A percentile compares a stretch with the other conserved stretches of the same genome.
phyloP scores from a whole-genome alignment of 2,329 filamentous ascomycete genomes.

The Xenoacremonium recifei region DNA sequence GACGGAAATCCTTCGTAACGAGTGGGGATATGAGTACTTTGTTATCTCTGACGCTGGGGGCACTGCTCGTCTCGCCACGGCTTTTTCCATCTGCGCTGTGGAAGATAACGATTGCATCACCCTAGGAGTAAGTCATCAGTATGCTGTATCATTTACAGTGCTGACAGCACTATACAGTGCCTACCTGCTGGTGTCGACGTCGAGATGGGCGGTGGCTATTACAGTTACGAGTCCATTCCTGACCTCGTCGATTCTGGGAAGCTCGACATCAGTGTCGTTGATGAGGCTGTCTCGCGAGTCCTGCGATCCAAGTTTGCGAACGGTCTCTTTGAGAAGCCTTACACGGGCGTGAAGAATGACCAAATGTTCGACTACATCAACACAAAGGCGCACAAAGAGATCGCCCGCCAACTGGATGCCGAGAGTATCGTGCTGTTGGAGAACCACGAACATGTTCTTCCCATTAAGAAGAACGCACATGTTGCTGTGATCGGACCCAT shows the following conservation, averaged over 20 bases:
- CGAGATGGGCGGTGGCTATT: constrained; percentile 76
- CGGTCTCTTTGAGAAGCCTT: constrained; percentile 71
- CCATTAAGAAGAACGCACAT: constrained; percentile 61
- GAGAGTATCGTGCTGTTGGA: constrained; percentile 63
- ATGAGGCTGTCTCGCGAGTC: constrained; percentile 64
- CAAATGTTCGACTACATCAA: constrained; percentile 60
- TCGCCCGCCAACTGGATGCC: constrained; percentile 62
- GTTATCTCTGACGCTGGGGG: constrained; percentile 64
- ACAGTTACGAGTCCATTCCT: constrained; percentile 67
- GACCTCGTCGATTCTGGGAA: constrained; percentile 60
- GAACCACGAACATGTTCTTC: constrained; percentile 53
- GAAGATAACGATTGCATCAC: constrained; percentile 65
- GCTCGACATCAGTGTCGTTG: constrained; percentile 57
- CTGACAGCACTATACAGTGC: no score
- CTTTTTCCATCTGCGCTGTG: constrained; percentile 62
- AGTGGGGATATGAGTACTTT: constrained; percentile 74
- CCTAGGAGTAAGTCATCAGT: constrained; percentile 46
- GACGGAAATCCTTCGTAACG: constrained; percentile 65
- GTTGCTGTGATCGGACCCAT: constrained; percentile 75
- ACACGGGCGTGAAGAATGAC: constrained; percentile 54
- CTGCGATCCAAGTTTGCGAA: constrained; percentile 67
- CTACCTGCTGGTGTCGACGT: constrained; percentile 69
- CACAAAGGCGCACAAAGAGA: constrained; percentile 53
- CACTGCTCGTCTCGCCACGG: constrained; percentile 64
- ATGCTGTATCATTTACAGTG: no score